Evolutionary conservation across 2,329 filamentous ascomycete species (phyloP).

Genomic region (Byssothecium circinans): DNA sequence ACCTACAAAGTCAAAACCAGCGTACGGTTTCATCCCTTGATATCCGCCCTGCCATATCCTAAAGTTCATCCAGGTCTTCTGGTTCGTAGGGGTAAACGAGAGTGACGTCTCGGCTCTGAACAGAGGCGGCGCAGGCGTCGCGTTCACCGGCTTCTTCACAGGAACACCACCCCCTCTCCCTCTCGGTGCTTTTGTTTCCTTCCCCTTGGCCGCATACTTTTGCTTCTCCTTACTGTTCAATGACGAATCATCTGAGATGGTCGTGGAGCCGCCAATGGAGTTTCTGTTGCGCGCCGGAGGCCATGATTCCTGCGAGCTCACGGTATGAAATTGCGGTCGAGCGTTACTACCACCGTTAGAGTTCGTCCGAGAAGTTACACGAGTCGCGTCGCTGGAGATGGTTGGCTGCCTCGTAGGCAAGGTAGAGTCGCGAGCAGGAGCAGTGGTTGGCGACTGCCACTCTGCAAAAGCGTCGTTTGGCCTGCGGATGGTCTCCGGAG

Average conservation of each 20-base stretch:
- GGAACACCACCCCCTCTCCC: constrained; percentile 45
- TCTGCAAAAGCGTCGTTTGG: constrained; percentile 33
- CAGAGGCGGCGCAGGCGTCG: constrained; percentile 15
- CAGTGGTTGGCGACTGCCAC: constrained; percentile 29
- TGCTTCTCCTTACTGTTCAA: constrained; percentile 32
- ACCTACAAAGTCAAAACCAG: constrained; percentile 42
- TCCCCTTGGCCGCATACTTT: constrained; percentile 39
- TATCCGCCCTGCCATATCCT: constrained; percentile 40
- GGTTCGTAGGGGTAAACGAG: constrained; percentile 20
- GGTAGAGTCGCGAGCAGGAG: constrained; percentile 14
- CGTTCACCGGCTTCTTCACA: constrained; percentile 26
- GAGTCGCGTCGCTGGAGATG: constrained; percentile 32
- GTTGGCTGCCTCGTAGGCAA: constrained; percentile 30
- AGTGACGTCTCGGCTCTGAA: constrained; percentile 31
- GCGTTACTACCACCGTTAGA: constrained; percentile 26
- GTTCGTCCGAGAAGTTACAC: constrained; percentile 32
- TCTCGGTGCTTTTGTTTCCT: constrained; percentile 42
- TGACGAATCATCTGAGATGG: constrained; percentile 32
- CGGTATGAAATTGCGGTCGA: constrained; percentile 21
- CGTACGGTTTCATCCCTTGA: constrained; percentile 35
- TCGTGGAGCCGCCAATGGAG: constrained; percentile 23
- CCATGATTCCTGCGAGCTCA: constrained; percentile 28
- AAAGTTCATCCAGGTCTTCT: constrained; percentile 41
- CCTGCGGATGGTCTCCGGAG: constrained; percentile 20
- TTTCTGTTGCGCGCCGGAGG: constrained; percentile 21